Evolutionary conservation across 306 rosid species (phyloP).

Genomic region (Cicer chorassanicum): DNA sequence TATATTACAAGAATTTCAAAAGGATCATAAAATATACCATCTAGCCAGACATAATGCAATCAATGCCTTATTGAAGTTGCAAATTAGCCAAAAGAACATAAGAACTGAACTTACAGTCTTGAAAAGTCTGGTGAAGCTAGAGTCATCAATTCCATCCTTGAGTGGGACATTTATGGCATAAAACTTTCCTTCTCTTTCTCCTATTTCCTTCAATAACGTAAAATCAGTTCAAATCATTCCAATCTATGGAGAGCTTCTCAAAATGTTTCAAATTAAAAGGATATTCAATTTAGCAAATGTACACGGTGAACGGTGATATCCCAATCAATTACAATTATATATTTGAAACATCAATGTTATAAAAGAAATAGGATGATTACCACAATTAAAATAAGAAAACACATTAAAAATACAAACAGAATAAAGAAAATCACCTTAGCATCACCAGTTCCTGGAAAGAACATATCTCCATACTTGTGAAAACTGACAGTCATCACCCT

Average conservation of each 20-base stretch:
- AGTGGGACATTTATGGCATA: slow-evolving; percentile 98
- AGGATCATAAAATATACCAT: slow-evolving; percentile 27
- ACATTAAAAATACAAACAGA: slow-evolving; percentile 32
- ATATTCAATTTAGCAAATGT: slow-evolving; percentile 25
- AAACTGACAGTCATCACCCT: slow-evolving; percentile 99
- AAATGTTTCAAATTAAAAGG: slow-evolving; percentile 36
- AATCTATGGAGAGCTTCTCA: slow-evolving; percentile 25
- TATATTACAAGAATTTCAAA: slow-evolving; percentile 48
- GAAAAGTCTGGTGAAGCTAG: slow-evolving; percentile 95
- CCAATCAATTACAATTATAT: not conserved
- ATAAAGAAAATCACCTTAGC: slow-evolving; percentile 75
- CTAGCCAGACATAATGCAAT: slow-evolving; percentile 40
- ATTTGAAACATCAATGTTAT: slow-evolving; percentile 10
- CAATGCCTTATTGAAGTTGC: slow-evolving; percentile 51
- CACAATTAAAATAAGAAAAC: slow-evolving; percentile 3
- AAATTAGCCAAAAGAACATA: slow-evolving; percentile 31
- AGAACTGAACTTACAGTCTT: slow-evolving; percentile 72
- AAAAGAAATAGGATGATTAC: slow-evolving; percentile 20
- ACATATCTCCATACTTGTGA: slow-evolving; percentile 95
- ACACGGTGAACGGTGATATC: slow-evolving; percentile 14
- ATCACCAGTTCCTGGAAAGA: slow-evolving; percentile 98
- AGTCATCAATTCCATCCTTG: slow-evolving; percentile 97
- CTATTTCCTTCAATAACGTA: slow-evolving; percentile 85
- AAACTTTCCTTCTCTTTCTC: slow-evolving; percentile 96
- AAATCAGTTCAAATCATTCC: slow-evolving; percentile 53